Conservation (phyloP, 371 early-diverging fungal species). For the Entomophthora muscae region DNA sequence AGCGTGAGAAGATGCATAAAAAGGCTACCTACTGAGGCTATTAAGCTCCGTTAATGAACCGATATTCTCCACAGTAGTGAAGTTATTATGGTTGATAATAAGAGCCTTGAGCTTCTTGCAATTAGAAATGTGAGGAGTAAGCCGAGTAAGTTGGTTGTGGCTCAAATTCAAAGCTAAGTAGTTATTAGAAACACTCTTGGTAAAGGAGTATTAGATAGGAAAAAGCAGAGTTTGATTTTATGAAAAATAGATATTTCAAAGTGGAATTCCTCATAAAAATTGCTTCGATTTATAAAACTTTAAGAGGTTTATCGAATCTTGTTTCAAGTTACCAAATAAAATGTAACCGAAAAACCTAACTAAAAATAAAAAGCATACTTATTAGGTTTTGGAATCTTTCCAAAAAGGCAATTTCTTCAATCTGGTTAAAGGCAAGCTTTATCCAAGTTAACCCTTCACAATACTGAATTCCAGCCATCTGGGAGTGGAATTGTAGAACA, state of each 20-base stretch:
- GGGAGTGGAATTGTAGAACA: constrained; percentile 25
- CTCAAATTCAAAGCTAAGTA: constrained; percentile 40
- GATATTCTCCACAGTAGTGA: constrained; percentile 43
- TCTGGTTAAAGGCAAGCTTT: constrained; percentile 40
- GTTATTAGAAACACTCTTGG: no score
- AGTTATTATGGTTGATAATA: constrained; percentile 60
- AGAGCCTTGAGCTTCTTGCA: constrained; percentile 55
- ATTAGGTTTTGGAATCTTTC: constrained; percentile 33
- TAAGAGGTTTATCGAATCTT: no score
- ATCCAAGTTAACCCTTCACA: constrained; percentile 36
- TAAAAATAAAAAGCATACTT: constrained; percentile 21
- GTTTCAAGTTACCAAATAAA: no score
- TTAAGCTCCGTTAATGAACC: constrained; percentile 34
- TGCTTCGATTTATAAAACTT: no score
- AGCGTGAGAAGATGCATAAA: not conserved
- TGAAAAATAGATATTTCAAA: no score
- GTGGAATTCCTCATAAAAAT: no score
- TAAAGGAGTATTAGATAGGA: no score
- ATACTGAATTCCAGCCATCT: constrained; percentile 31
- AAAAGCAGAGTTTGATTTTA: no score
- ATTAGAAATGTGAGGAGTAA: constrained; percentile 33
- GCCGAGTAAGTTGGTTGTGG: constrained; percentile 41
- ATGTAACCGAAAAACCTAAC: no score
- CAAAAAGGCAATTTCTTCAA: constrained; percentile 38
- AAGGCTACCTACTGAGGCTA: constrained; percentile 32